Percentiles rank a stretch among this genome's conserved stretches.
These are phyloP conservation scores for Akanthomyces dipterigenus DNA, from an alignment of 2,329 filamentous ascomycete genomes.

Conservation along the genomic window DNA sequence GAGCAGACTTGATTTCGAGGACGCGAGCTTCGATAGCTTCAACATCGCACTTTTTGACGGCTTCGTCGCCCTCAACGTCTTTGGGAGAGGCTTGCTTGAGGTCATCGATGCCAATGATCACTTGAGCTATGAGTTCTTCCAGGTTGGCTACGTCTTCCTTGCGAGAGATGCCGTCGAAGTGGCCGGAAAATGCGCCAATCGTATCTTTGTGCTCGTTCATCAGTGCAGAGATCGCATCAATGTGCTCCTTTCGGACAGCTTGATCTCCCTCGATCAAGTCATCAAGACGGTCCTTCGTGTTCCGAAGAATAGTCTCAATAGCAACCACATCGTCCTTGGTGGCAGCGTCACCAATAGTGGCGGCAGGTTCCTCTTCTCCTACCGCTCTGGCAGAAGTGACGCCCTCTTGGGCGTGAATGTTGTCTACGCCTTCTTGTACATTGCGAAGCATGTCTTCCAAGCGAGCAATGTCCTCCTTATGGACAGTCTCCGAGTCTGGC, in stretches of 20 bases:
- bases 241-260: slow-evolving; percentile 58
- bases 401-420: slow-evolving; percentile 30
- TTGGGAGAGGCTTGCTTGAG: slow-evolving; percentile 52
- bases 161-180: slow-evolving; percentile 63
- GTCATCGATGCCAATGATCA: slow-evolving; percentile 71
- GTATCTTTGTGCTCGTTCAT: slow-evolving; percentile 70
- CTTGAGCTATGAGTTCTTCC: slow-evolving; percentile 71
- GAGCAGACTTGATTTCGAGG: slow-evolving; percentile 73
- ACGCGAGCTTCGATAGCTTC: slow-evolving; percentile 75
- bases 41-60: slow-evolving; percentile 71
- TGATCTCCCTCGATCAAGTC: slow-evolving; percentile 70
- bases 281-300: slow-evolving; percentile 82
- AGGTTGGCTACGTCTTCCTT: slow-evolving; percentile 74
- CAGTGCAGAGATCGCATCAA: slow-evolving; percentile 57
- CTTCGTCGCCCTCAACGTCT: slow-evolving; percentile 48
- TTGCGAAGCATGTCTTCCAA: slow-evolving; percentile 46
- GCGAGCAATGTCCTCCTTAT: slow-evolving; percentile 48
- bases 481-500: slow-evolving; percentile 27
- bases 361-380: slow-evolving; percentile 11
- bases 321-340: slow-evolving; percentile 76
- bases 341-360: slow-evolving; percentile 29
- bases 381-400: slow-evolving; percentile 16
- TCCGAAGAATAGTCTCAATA: slow-evolving; percentile 83
- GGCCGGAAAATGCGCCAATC: slow-evolving; percentile 57
- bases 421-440: slow-evolving; percentile 43